These are phyloP conservation scores for Fusarium luffae DNA, from an alignment of 2,329 filamentous ascomycete species.

Conservation along the genomic window DNA sequence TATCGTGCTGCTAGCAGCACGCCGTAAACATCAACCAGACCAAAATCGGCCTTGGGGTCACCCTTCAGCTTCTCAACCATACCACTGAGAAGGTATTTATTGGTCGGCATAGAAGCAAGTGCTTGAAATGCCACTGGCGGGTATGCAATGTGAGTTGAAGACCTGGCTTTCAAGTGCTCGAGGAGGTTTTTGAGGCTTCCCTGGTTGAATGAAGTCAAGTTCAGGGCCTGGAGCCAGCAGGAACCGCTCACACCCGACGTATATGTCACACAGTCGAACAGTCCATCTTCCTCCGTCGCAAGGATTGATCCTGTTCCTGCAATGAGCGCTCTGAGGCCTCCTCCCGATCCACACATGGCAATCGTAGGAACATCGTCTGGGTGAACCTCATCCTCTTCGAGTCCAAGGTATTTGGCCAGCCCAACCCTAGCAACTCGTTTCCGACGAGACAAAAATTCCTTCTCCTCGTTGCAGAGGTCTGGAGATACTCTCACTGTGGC, in stretches of 20 bases:
- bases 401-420: constrained; percentile 82
- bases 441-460: constrained; percentile 76
- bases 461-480: constrained; percentile 85
- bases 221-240: constrained; percentile 93
- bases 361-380: constrained; percentile 93
- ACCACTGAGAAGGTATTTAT: constrained; percentile 88
- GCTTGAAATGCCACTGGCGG: constrained; percentile 85
- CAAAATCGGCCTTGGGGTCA: constrained; percentile 76
- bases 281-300: constrained; percentile 83
- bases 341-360: constrained; percentile 93
- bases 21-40: constrained; percentile 93
- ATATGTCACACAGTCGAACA: constrained; percentile 95
- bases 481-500: constrained; percentile 84
- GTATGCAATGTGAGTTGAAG: constrained; percentile 91
- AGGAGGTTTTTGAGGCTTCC: constrained; percentile 76
- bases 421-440: constrained; percentile 76
- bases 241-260: constrained; percentile 95
- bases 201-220: constrained; percentile 76
- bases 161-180: constrained; percentile 85
- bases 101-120: constrained; percentile 89
- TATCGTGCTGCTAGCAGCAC: constrained; percentile 84
- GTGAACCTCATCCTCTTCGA: constrained; percentile 84
- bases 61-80: constrained; percentile 92
- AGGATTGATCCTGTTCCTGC: constrained; percentile 90
- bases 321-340: constrained; percentile 88